Evolutionary conservation across 2,329 filamentous ascomycete genomes (phyloP).

Genomic region (Zymoseptoria passerinii): DNA sequence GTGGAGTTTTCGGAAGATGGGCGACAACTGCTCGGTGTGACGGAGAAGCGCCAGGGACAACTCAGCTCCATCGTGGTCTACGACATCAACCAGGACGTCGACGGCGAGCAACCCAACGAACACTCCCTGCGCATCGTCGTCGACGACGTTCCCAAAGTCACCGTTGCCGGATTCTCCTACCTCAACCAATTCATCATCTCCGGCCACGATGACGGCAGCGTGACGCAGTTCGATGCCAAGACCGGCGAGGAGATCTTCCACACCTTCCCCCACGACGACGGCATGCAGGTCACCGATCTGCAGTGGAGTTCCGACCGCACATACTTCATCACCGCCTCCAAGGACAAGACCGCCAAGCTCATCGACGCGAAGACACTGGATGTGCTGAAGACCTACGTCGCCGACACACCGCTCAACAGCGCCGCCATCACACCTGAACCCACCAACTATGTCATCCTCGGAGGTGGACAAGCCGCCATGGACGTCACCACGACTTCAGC

Average conservation of each 20-base stretch:
- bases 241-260: slow-evolving; percentile 75
- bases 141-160: slow-evolving; percentile 85
- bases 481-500: slow-evolving; percentile 92
- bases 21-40: slow-evolving; percentile 80
- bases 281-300: slow-evolving; percentile 77
- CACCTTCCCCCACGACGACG: slow-evolving; percentile 76
- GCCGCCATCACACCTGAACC: slow-evolving; percentile 91
- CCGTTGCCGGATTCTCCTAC: slow-evolving; percentile 94
- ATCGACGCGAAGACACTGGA: slow-evolving; percentile 78
- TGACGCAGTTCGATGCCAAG: slow-evolving; percentile 88
- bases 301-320: slow-evolving; percentile 92
- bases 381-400: slow-evolving; percentile 82
- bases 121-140: slow-evolving; percentile 80
- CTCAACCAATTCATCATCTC: slow-evolving; percentile 93
- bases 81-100: slow-evolving; percentile 75
- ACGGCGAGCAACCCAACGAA: slow-evolving; percentile 78
- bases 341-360: slow-evolving; percentile 96
- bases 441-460: slow-evolving; percentile 96
- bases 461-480: slow-evolving; percentile 97
- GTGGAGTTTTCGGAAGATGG: slow-evolving; percentile 97
- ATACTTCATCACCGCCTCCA: slow-evolving; percentile 96
- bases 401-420: slow-evolving; percentile 94
- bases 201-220: slow-evolving; percentile 89
- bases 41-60: slow-evolving; percentile 97
- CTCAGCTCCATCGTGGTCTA: slow-evolving; percentile 89